Percentiles rank a stretch among this genome's conserved stretches.
phyloP scores from a whole-genome alignment of 495 filamentous ascomycete species.

The Collariella sp. region DNA sequence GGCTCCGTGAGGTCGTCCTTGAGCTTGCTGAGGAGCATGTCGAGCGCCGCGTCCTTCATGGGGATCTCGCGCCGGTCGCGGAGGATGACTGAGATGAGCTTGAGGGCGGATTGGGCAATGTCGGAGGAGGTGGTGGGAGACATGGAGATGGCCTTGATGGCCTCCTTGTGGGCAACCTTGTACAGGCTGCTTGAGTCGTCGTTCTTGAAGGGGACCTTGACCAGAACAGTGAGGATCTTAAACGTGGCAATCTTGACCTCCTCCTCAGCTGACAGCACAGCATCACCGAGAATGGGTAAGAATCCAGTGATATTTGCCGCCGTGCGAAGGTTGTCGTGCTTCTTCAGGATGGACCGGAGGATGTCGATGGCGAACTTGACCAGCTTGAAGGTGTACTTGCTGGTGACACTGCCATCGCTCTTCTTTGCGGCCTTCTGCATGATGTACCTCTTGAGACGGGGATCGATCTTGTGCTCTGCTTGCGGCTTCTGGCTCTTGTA shows the following conservation, averaged over 20 bases:
- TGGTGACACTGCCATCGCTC: slow-evolving; percentile 53
- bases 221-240: slow-evolving; percentile 71
- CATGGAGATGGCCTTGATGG: slow-evolving; percentile 55
- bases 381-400: slow-evolving; percentile 74
- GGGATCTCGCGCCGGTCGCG: slow-evolving; percentile 65
- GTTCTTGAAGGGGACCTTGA: slow-evolving; percentile 71
- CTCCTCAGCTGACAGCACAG: slow-evolving; percentile 71
- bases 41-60: slow-evolving; percentile 72
- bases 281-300: slow-evolving; percentile 79
- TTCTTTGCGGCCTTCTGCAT: slow-evolving; percentile 67
- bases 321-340: slow-evolving; percentile 70
- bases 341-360: slow-evolving; percentile 68
- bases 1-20: slow-evolving; percentile 89
- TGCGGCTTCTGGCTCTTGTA: slow-evolving; percentile 51
- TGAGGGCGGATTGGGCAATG: slow-evolving; percentile 74
- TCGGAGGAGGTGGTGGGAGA: slow-evolving; percentile 71
- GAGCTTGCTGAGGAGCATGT: slow-evolving; percentile 73
- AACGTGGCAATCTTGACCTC: slow-evolving; percentile 83
- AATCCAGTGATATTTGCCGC: slow-evolving; percentile 73
- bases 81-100: slow-evolving; percentile 76
- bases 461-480: slow-evolving; percentile 42
- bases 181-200: slow-evolving; percentile 67
- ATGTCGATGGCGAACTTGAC: slow-evolving; percentile 80
- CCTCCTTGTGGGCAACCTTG: slow-evolving; percentile 69
- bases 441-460: slow-evolving; percentile 61